These are phyloP conservation scores for Oenanthe javanica DNA, from an alignment of 140 eudicot genomes.

Conservation along the genomic window DNA sequence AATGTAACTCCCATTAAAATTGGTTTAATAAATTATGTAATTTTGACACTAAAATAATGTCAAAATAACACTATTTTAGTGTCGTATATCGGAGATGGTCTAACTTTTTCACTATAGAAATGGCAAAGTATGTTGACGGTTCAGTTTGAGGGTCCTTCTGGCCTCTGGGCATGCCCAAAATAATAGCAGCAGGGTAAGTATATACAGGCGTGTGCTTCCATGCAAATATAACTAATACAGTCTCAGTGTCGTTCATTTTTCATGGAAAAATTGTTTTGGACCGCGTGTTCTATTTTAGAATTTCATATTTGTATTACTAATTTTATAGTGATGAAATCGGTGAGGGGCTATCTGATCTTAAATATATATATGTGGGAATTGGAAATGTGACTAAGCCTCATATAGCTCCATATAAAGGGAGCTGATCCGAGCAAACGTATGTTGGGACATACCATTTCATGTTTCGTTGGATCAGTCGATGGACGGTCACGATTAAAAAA, in stretches of 20 bases:
- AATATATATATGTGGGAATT: not conserved
- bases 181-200: not conserved
- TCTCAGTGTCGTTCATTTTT: not conserved
- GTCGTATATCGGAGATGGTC: too few species aligned
- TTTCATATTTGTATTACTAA: not conserved
- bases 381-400: not conserved
- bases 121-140: not conserved
- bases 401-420: not conserved
- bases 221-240: not conserved
- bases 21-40: too few species aligned
- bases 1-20: too few species aligned
- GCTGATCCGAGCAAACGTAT: too few species aligned
- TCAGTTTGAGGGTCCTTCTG: too few species aligned
- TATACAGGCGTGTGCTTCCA: not conserved
- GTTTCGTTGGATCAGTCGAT: too few species aligned
- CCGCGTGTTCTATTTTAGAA: not conserved
- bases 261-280: not conserved
- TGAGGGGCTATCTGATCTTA: not conserved
- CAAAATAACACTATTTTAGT: too few species aligned
- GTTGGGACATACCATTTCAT: too few species aligned
- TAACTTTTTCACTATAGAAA: not conserved
- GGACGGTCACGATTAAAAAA: too few species aligned
- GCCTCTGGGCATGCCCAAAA: not conserved
- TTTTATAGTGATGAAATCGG: not conserved
- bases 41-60: too few species aligned